Evolutionary conservation across 2,329 filamentous ascomycete genomes (phyloP), one percentile per base, ranked within the genome.

Genomic region (Aspergillus fumigatus): DNA sequence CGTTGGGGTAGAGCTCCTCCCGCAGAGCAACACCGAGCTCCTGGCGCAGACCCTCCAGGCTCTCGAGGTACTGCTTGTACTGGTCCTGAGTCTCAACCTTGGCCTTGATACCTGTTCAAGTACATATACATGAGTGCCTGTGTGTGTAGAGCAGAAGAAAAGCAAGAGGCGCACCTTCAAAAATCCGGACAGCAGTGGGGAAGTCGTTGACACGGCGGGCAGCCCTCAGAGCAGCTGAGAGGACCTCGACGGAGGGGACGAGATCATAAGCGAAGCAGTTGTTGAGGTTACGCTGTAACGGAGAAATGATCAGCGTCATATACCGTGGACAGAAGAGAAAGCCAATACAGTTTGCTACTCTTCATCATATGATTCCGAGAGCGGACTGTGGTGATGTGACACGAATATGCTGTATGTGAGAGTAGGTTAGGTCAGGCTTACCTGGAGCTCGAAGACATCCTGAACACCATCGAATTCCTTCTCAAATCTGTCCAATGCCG

Each of bases 231-330:
- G 94, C 94, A 70, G 94, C 92, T 70, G 85, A 86, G 77, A 97
- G 85, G 74, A 99, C 94, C 67, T 90, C 86, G 64, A 93, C 87
- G 48, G 93, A 94, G 73, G 95, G 94, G 66, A 99, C 94, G 72
- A 99, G 88, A 87, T 99, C 94, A 88, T 99, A 99, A 74, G 94
- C 94, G 81, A 99, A 99, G 76, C 92, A 93, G 82, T 99, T 99
- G 88, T 99, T 99, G 74, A 96, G 84, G 83, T 96, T 96, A 79
- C 92, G 90, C 85, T 92, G 73, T 64, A 53, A 35, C 54, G 47
- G 26, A 23, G 40, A 51, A 32, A 48, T 51, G 41, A 50, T 67
- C 52, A 65, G 62, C 47, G 48, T 56, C 21, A 50, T 29, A 47
- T 52, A 41, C 59, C 35, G 23, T 17, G 29, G 26, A 19, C 27